Base-by-base conservation (phyloP, 768 basidiomycete genomes). In the Lanmaoa rubissima region DNA sequence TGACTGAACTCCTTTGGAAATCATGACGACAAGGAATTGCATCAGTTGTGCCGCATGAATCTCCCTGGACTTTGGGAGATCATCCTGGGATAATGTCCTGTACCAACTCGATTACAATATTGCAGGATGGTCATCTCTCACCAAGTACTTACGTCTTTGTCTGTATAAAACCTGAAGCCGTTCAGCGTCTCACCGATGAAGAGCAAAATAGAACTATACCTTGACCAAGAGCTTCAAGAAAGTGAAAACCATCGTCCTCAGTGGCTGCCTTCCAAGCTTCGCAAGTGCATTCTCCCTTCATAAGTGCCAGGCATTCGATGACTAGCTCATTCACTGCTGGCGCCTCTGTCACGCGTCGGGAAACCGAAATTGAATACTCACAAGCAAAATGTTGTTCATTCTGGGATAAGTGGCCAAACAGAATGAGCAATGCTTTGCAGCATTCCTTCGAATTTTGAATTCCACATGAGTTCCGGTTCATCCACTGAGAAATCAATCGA, bases 361-460 rank as follows among this genome's bases (percentile, higher is more conserved):
- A 60, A 52, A 31, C n/a, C 12, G 40, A 46, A 19, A 17, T 34
- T 1, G 14, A 14, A 19, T 12, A 61, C 72, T 61, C 44, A 61
- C 70, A 38, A 58, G 36, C 38, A 43, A 53, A 21, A 54, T 57
- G 17, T 38, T 62, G 61, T 31, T 63, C 72, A n/a, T 57, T 51
- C 47, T 53, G 62, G 24, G 62, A 68, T 31, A 61, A 21, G 49
- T 57, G 54, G 10, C 63, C 62, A 34, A 70, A 70, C 31, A 71
- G 70, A 48, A 63, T 45, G 1, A 69, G 59, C 49, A 71, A 53
- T n/a, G 54, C 57, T 52, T 63, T 70, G 47, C 72, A 70, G 51
- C 68, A 73, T 44, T 72, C 70, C 24, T 32, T 54, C 17, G 71
- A 72, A 46, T 51, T 55, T 50, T 45, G 72, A 45, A 72, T 63